Conservation (phyloP, 345 rosid species). For the Pelargonium nanum region DNA sequence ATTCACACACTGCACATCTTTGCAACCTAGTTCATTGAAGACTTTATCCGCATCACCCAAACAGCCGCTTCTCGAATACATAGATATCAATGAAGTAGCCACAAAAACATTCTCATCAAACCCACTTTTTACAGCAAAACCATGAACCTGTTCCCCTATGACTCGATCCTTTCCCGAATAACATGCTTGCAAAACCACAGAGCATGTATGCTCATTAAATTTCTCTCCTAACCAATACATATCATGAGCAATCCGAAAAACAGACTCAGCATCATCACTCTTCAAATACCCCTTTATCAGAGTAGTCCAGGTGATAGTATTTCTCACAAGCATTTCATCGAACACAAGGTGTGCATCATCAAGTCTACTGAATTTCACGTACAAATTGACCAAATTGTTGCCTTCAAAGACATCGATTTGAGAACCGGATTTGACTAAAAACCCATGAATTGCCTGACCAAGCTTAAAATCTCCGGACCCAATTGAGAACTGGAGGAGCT, state of each 20-base stretch:
- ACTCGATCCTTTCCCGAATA: constrained; percentile 11
- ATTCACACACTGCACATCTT: constrained; percentile 26
- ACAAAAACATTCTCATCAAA: constrained; percentile 24
- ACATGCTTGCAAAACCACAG: constrained; percentile 27
- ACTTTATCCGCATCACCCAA: constrained; percentile 20
- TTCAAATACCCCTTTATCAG: constrained; percentile 23
- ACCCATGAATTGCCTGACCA: constrained; percentile 23
- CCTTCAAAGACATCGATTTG: constrained; percentile 13
- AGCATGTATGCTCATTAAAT: constrained; percentile 28
- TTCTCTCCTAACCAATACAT: constrained; percentile 19
- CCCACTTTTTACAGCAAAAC: constrained; percentile 23
- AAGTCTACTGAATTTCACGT: constrained; percentile 12
- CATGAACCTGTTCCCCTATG: constrained; percentile 23
- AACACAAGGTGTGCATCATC: constrained; percentile 19
- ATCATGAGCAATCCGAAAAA: constrained; percentile 5
- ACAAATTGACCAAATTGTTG: constrained; percentile 17
- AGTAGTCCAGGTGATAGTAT: constrained; percentile 27
- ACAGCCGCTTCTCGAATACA: constrained; percentile 16
- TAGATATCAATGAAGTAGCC: constrained; percentile 23
- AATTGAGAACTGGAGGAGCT: constrained; percentile 19
- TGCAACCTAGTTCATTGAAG: constrained; percentile 11
- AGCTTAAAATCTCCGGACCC: constrained; percentile 14
- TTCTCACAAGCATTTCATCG: constrained; percentile 25
- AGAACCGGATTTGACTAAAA: constrained; percentile 14
- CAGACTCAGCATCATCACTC: constrained; percentile 14